Conservation (phyloP, 805 yeast species). For the Candida oleophila region DNA sequence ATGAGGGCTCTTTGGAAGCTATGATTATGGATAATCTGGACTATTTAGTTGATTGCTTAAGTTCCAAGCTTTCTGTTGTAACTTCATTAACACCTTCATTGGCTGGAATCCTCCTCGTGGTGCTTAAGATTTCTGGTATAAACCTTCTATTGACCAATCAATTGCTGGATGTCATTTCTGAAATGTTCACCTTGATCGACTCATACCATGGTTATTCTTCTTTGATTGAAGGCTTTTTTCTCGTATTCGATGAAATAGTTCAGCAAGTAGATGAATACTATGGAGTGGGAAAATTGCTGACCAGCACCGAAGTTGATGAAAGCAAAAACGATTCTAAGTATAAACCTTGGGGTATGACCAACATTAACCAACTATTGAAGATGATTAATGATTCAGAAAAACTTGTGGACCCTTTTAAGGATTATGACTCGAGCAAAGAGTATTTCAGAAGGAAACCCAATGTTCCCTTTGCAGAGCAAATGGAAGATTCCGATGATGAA, state of each 20-base stretch:
- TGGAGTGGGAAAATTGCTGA: constrained; percentile 11
- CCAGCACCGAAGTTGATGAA: not conserved
- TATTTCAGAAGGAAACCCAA: constrained; percentile 36
- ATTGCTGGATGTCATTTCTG: constrained; percentile 69
- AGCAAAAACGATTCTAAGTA: constrained; percentile 19
- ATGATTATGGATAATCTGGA: constrained; percentile 71
- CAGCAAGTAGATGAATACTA: constrained; percentile 44
- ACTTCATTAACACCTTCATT: constrained; percentile 69
- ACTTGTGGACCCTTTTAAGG: constrained; percentile 24
- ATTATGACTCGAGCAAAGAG: constrained; percentile 36
- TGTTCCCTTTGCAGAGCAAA: constrained; percentile 27
- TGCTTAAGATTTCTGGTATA: constrained; percentile 70
- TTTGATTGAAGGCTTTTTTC: constrained; percentile 71
- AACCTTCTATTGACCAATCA: constrained; percentile 53
- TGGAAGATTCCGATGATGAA: constrained; percentile 25
- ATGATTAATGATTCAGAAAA: constrained; percentile 39
- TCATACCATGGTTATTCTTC: constrained; percentile 78
- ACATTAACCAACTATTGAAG: constrained; percentile 41
- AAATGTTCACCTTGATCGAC: constrained; percentile 77
- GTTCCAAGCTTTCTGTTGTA: constrained; percentile 66
- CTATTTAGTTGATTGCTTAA: constrained; percentile 77
- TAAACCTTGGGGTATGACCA: constrained; percentile 62
- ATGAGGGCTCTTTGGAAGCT: constrained; percentile 50
- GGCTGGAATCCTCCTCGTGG: constrained; percentile 64
- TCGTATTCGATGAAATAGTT: constrained; percentile 63